These are phyloP conservation scores for Talinum fruticosum DNA, from an alignment of 148 eudicot species.

Conservation along the genomic window DNA sequence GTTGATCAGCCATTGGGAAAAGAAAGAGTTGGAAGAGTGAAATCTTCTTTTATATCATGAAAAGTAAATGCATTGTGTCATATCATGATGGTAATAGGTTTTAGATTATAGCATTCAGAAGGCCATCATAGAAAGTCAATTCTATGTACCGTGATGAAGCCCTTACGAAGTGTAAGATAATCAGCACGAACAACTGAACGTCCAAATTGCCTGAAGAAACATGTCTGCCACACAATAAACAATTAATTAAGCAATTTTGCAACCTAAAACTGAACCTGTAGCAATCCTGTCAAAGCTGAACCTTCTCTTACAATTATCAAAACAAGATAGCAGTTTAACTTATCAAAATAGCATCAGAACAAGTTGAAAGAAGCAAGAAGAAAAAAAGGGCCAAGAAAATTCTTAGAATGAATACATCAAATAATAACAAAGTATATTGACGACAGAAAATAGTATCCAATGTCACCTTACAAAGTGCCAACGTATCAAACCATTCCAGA, in stretches of 20 bases:
- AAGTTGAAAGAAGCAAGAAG: no score
- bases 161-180: slow-evolving; percentile 96
- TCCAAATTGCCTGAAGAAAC: slow-evolving; percentile 96
- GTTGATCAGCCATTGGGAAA: background rate
- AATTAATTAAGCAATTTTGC: slow-evolving; percentile 5
- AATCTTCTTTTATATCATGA: background rate
- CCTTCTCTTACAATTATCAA: slow-evolving; percentile 1
- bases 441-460: background rate
- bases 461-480: background rate
- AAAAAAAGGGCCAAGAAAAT: background rate
- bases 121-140: background rate
- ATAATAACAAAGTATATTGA: background rate
- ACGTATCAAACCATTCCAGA: background rate
- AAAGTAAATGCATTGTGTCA: background rate
- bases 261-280: slow-evolving; percentile 10
- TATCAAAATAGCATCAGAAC: background rate
- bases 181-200: slow-evolving; percentile 87
- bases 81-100: background rate
- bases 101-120: background rate
- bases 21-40: background rate
- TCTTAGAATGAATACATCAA: background rate
- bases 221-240: slow-evolving; percentile 48
- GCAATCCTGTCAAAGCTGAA: background rate
- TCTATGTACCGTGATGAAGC: slow-evolving; percentile 74
- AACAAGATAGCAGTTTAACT: background rate